Evolutionary conservation across 495 filamentous ascomycete species (phyloP).

Genomic region (Lophiostoma macrostomum): DNA sequence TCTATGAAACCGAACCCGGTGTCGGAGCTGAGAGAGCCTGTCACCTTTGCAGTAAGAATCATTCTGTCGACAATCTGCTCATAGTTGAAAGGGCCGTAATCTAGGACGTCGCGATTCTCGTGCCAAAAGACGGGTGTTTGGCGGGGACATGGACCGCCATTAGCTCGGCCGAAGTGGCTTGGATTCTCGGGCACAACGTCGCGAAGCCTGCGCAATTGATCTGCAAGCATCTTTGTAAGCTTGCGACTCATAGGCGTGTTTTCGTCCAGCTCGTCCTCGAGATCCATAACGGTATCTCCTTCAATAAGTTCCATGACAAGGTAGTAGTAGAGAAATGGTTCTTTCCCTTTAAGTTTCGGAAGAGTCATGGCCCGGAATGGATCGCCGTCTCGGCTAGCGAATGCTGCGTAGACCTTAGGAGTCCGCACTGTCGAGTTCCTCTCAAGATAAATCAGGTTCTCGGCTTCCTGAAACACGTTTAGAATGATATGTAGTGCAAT

Average conservation of each 20-base stretch:
- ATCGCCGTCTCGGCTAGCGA: not conserved
- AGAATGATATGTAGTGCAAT: not conserved
- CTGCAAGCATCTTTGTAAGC: not conserved
- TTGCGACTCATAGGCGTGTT: not conserved
- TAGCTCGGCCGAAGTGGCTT: not conserved
- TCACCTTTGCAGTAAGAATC: not conserved
- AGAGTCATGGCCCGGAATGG: not conserved
- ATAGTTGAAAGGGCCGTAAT: not conserved
- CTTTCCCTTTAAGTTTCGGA: not conserved
- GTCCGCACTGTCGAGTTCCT: not conserved
- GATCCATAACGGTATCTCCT: not conserved
- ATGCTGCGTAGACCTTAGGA: conserved; percentile 4
- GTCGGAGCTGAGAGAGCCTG: not conserved
- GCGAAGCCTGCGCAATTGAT: not conserved
- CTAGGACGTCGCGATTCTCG: not conserved
- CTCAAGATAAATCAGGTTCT: conserved; percentile 3
- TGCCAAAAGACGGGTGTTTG: not conserved
- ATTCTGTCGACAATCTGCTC: not conserved
- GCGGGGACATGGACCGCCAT: not conserved
- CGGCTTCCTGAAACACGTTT: not conserved
- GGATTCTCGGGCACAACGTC: not conserved
- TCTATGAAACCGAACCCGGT: not conserved
- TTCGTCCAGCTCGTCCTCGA: not conserved
- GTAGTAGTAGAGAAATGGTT: not conserved
- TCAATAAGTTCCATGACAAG: conserved; percentile 1